A percentile compares a stretch with the other conserved stretches of the same genome.
phyloP scores from a whole-genome alignment of 768 basidiomycete species.

The Macrocybe gigantea region DNA sequence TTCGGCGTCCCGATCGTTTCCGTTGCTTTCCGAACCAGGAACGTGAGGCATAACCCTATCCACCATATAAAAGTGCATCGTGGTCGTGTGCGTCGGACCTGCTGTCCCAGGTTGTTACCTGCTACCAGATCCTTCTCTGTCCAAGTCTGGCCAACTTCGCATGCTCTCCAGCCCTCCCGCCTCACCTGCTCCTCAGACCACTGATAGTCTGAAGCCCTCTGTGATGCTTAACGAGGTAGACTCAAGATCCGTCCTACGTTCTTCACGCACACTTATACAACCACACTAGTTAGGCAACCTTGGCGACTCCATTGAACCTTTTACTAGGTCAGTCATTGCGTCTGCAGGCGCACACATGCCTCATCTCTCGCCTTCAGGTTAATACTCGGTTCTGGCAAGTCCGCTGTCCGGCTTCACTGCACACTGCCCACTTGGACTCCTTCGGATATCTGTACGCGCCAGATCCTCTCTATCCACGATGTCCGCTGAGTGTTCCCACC shows the following conservation, averaged over 20 bases:
- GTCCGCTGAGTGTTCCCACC: background rate
- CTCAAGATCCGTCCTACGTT: background rate
- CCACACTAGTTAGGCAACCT: conserved; percentile 40
- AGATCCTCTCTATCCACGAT: background rate
- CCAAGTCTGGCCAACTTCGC: no score
- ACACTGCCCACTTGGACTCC: conserved; percentile 64
- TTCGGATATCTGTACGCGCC: conserved; percentile 48
- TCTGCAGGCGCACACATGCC: background rate
- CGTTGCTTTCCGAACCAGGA: conserved; percentile 26
- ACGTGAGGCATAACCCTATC: no score
- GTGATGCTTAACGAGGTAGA: conserved; percentile 32
- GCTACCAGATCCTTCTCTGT: no score
- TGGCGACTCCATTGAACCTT: conserved; percentile 53
- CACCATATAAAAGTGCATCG: no score
- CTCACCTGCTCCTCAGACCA: no score
- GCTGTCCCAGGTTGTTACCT: no score
- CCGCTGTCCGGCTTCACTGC: conserved; percentile 53
- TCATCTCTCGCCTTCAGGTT: conserved; percentile 28
- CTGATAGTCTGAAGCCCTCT: background rate
- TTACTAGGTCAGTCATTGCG: conserved; percentile 44
- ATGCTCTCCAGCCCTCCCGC: no score
- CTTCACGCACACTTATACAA: background rate
- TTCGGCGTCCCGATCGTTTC: conserved; percentile 16
- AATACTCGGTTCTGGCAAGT: conserved; percentile 38
- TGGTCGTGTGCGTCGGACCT: no score